Percentiles rank a stretch among this genome's conserved stretches.
These are phyloP conservation scores for Yamadazyma taylorii DNA, from an alignment of 1,139 yeast genomes.

Conservation along the genomic window DNA sequence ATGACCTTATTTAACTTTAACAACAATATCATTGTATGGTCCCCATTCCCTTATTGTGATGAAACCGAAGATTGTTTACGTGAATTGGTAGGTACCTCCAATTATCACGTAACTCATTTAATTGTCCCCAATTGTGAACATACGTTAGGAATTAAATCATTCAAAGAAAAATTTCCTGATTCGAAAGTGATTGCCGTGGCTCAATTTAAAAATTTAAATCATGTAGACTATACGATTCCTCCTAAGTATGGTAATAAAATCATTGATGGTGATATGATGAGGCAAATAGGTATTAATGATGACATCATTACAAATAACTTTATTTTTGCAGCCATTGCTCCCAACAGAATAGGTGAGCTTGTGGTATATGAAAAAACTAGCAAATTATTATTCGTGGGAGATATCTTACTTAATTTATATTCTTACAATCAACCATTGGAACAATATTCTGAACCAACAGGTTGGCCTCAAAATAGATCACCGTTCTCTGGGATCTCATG, in stretches of 20 bases:
- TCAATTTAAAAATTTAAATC: conserved; percentile 25
- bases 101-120: conserved; percentile 35
- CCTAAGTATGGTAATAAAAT: conserved; percentile 26
- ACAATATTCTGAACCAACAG: conserved; percentile 45
- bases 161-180: conserved; percentile 46
- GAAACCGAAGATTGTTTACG: conserved; percentile 38
- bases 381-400: conserved; percentile 53
- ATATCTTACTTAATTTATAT: conserved; percentile 51
- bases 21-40: conserved; percentile 49
- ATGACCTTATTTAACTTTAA: conserved; percentile 49
- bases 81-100: conserved; percentile 27
- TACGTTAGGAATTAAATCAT: conserved; percentile 51
- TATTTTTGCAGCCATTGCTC: conserved; percentile 54
- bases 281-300: conserved; percentile 27
- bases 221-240: conserved; percentile 36
- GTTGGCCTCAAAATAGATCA: conserved; percentile 25
- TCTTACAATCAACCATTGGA: conserved; percentile 21
- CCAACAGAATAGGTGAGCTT: conserved; percentile 55
- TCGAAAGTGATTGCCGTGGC: conserved; percentile 51
- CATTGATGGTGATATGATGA: conserved; percentile 21
- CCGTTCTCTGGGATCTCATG: conserved; percentile 42
- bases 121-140: conserved; percentile 55
- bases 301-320: conserved; percentile 35
- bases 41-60: conserved; percentile 58
- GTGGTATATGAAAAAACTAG: conserved; percentile 46